Base-by-base conservation (phyloP, 208 protist species). In the Lotmaria passim region DNA sequence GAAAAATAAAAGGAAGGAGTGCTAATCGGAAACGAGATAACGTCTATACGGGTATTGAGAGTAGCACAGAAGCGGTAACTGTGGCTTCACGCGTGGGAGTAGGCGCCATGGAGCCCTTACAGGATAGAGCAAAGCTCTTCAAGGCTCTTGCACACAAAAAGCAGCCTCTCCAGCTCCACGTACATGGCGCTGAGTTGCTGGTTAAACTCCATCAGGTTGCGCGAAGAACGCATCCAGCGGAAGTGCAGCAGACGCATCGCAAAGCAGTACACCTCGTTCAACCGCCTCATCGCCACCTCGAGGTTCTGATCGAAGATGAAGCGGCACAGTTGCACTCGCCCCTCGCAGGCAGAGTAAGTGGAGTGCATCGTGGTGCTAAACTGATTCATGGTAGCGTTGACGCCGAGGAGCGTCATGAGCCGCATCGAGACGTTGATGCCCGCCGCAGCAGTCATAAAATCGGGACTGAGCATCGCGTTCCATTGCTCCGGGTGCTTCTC, bases 371-470 rank as follows among this genome's bases (percentile, higher is more conserved):
- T 50, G 43, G 75, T 47, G 50, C 61, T 73, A 36, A 90, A 57
- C 58, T 80, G 61, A 38, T 88, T 86, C 26, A 55, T 28, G 3
- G 50, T 59, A 3, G 47, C 10, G 55, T 47, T 72, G 31, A 91
- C 39, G 28, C 68, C 63, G 19, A 94, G 61, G 30, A 92, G 58
- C 24, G 81, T 77, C 39, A 91, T 69, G 2, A 94, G 72, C 7
- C 78, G 69, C 87, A 93, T 79, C 4, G 86, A 88, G 14, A 97
- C 64, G 66, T 96, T 97, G 28, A 97, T 80, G 3, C 90, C 85
- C 6, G 84, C 78, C 12, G 89, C 80, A 0, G 82, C 87, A 28
- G 81, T 55, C 26, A 92, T 69, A 61, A 86, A 94, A 46, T 90
- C 76, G 0, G 61, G 66, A 7, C 50, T 69, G 7, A 74, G 50